Percentiles rank a stretch among this genome's conserved stretches.
These are phyloP conservation scores for Tetradesmus obliquus DNA, from an alignment of 139 green algal species.

Conservation along the genomic window DNA sequence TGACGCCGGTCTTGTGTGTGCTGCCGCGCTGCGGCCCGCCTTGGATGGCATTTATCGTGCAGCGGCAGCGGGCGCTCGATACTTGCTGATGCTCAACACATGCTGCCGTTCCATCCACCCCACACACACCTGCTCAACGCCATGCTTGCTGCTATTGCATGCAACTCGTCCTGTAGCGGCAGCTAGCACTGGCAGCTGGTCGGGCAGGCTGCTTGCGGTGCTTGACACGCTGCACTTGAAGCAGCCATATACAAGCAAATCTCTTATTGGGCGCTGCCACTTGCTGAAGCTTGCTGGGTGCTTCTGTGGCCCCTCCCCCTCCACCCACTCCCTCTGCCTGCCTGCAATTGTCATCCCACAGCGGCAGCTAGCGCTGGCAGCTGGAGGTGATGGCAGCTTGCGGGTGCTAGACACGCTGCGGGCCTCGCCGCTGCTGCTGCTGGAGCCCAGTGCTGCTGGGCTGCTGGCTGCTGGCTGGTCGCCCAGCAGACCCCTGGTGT, in stretches of 20 bases:
- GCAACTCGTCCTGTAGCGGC: too few species aligned
- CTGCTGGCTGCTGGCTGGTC: constrained; percentile 69
- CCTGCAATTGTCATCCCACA: constrained; percentile 17
- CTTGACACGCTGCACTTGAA: constrained; percentile 56
- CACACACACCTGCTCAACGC: too few species aligned
- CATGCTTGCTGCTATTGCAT: too few species aligned
- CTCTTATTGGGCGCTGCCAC: too few species aligned
- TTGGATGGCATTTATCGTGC: background rate
- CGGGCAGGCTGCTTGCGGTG: constrained; percentile 66
- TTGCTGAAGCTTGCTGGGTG: too few species aligned
- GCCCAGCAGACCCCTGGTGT: constrained; percentile 69
- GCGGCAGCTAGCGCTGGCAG: constrained; percentile 60
- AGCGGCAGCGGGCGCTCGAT: too few species aligned
- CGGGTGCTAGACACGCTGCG: constrained; percentile 62
- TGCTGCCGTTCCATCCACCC: too few species aligned
- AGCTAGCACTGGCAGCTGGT: constrained; percentile 57
- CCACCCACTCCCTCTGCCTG: too few species aligned
- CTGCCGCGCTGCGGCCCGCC: too few species aligned
- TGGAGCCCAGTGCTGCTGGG: constrained; percentile 53
- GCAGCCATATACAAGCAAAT: background rate
- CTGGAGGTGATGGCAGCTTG: constrained; percentile 67
- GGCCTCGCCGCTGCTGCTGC: constrained; percentile 59
- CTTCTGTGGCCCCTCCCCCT: too few species aligned
- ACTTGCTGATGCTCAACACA: too few species aligned
- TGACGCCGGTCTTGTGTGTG: too few species aligned